Evolutionary conservation across 305 asterid genomes (phyloP), one percentile per base, ranked within the genome.

Genomic region (Fraxinus ornus): DNA sequence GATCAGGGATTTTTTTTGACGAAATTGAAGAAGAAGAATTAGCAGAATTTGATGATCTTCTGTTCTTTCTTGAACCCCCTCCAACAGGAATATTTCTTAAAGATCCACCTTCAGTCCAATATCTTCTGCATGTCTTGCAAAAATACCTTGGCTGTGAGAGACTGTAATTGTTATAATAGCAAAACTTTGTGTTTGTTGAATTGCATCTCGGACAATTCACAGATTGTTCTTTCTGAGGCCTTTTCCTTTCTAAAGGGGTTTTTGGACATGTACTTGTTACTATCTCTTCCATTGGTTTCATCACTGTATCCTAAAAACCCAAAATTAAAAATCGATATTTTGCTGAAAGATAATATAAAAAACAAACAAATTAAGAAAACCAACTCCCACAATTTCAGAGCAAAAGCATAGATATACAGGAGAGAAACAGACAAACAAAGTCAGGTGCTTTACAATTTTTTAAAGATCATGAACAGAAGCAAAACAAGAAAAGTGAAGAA

Each of bases 101-200:
- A 57, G 97, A 87, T 66, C 98, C 98, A 15, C 98, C 98, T 55
- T 87, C 92, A 26, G 97, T 94, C 98, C 98, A 94, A 17, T 92
- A 94, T 70, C 98, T 86, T 70, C 95, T 79, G 82, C 98, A 94
- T n/a, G 96, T 91, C 89, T 94, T 94, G 89, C 98, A 94, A 66
- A 94, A 94, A 68, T 87, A 93, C 62, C 98, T 88, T 0, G 97
- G 98, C 80, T 94, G 98, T 1, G 97, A 84, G 7, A 94, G 91
- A 62, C 92, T 94, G 90, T 94, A 94, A 62, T 94, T 94, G 89
- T 94, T 94, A 92, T 94, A 94, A 80, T 94, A 94, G 77, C 98
- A 94, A 76, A 94, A 94, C 83, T 94, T 94, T 10, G 97, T 94
- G 84, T 94, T 93, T 81, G 88, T 93, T 36, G 97, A 94, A 64